A percentile compares a stretch with the other conserved stretches of the same genome.
These are phyloP conservation scores for Ogataea ganodermae DNA, from an alignment of 805 yeast genomes.

Conservation along the genomic window DNA sequence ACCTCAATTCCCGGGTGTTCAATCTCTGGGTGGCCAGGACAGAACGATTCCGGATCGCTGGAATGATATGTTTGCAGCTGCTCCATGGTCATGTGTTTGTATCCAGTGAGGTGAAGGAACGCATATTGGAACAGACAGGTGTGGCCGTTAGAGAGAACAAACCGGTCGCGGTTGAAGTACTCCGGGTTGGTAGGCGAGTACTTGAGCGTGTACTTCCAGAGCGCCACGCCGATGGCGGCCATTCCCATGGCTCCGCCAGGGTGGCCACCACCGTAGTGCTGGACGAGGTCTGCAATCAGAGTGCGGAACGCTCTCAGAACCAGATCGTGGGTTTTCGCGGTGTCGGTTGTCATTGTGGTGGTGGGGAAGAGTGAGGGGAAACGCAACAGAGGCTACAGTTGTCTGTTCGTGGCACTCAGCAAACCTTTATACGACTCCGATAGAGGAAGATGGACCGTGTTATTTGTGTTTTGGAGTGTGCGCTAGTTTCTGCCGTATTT, in stretches of 20 bases:
- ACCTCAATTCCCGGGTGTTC: conserved; percentile 94
- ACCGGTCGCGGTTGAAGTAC: conserved; percentile 95
- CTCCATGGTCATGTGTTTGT: conserved; percentile 67
- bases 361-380: background rate
- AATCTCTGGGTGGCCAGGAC: conserved; percentile 98
- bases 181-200: conserved; percentile 87
- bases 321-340: conserved; percentile 25
- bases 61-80: conserved; percentile 75
- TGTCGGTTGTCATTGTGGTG: conserved; percentile 24
- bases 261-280: conserved; percentile 64
- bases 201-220: conserved; percentile 72
- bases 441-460: no score
- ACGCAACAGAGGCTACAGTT: background rate
- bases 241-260: conserved; percentile 99
- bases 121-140: conserved; percentile 90
- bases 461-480: conserved; percentile 2
- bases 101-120: conserved; percentile 83
- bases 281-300: conserved; percentile 37
- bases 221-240: conserved; percentile 91
- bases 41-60: conserved; percentile 82
- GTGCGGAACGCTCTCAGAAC: conserved; percentile 36
- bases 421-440: background rate
- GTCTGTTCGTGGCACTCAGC: background rate
- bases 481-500: conserved; percentile 5
- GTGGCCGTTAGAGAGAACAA: conserved; percentile 94